phyloP scores from a whole-genome alignment of 805 yeast species.

The Nakazawaea ishiwadae region DNA sequence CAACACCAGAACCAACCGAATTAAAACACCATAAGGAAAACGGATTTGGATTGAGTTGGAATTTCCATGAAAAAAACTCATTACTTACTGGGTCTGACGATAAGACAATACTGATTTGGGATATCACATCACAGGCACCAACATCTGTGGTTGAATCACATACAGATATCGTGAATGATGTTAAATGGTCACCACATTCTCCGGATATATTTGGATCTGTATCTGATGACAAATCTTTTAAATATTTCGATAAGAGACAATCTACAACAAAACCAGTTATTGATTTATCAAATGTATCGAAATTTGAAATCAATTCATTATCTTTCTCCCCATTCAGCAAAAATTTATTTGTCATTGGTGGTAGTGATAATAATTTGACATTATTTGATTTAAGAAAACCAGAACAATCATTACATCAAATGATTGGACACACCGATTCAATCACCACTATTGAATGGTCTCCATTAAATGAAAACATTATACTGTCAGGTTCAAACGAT shows the following conservation, averaged over 20 bases:
- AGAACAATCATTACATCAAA: slow-evolving; percentile 50
- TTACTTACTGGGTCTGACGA: slow-evolving; percentile 67
- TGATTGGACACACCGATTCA: slow-evolving; percentile 76
- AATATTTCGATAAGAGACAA: slow-evolving; percentile 49
- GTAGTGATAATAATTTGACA: slow-evolving; percentile 60
- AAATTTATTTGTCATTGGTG: slow-evolving; percentile 64
- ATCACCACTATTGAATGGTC: slow-evolving; percentile 75
- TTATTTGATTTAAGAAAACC: slow-evolving; percentile 55
- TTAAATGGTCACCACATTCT: slow-evolving; percentile 60
- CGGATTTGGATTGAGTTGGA: slow-evolving; percentile 77
- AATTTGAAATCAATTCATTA: slow-evolving; percentile 51
- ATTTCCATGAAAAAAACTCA: slow-evolving; percentile 38
- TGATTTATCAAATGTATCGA: slow-evolving; percentile 20
- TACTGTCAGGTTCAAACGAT: slow-evolving; percentile 76
- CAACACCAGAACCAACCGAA: slow-evolving; percentile 23
- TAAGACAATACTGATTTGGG: slow-evolving; percentile 57
- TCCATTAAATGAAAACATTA: slow-evolving; percentile 69
- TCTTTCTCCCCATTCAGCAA: slow-evolving; percentile 60
- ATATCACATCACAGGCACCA: slow-evolving; percentile 29
- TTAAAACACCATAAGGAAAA: slow-evolving; percentile 56
- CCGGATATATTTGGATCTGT: slow-evolving; percentile 60
- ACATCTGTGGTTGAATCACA: slow-evolving; percentile 33
- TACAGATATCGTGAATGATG: slow-evolving; percentile 66
- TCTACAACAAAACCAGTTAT: slow-evolving; percentile 20
- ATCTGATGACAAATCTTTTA: slow-evolving; percentile 60